A percentile compares a stretch with the other conserved stretches of the same genome.
Conservation (phyloP, 176 grass and related monocot species). For the Oryza meyeriana region DNA sequence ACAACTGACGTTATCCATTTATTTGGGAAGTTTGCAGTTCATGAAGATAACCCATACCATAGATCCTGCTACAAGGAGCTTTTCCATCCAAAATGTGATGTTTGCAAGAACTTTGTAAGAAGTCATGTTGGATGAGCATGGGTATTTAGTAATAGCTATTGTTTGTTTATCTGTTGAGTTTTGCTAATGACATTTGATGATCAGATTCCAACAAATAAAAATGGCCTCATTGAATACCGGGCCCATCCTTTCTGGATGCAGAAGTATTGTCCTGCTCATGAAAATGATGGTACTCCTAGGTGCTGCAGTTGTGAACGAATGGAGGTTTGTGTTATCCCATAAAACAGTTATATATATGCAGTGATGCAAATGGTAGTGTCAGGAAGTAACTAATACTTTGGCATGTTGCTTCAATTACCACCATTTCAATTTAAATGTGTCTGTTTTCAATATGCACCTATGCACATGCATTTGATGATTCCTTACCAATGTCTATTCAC, state of each 20-base stretch:
- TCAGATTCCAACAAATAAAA: slow-evolving; percentile 66
- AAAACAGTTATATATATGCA: neutral
- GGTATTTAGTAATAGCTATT: slow-evolving; percentile 8
- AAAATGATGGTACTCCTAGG: slow-evolving; percentile 68
- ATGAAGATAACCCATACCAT: slow-evolving; percentile 71
- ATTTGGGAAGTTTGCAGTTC: slow-evolving; percentile 57
- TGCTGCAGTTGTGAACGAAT: slow-evolving; percentile 87
- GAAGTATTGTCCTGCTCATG: slow-evolving; percentile 81
- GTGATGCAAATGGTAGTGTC: neutral
- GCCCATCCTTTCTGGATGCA: slow-evolving; percentile 83
- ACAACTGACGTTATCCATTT: slow-evolving; percentile 9
- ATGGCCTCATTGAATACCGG: slow-evolving; percentile 61
- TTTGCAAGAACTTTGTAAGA: slow-evolving; percentile 82
- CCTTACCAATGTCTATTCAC: neutral
- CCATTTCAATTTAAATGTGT: slow-evolving; percentile 2
- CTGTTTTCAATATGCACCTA: neutral
- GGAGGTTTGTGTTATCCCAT: slow-evolving; percentile 54
- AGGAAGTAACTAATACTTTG: slow-evolving; percentile 1
- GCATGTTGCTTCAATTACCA: neutral
- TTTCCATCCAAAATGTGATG: slow-evolving; percentile 81
- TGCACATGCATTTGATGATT: slow-evolving; percentile 16
- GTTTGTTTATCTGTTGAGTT: slow-evolving; percentile 35
- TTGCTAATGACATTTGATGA: slow-evolving; percentile 22
- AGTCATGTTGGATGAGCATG: slow-evolving; percentile 23
- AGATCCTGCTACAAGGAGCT: slow-evolving; percentile 76